These are phyloP conservation scores for Naganishia kalamii DNA, from an alignment of 768 basidiomycete genomes.

Conservation along the genomic window DNA sequence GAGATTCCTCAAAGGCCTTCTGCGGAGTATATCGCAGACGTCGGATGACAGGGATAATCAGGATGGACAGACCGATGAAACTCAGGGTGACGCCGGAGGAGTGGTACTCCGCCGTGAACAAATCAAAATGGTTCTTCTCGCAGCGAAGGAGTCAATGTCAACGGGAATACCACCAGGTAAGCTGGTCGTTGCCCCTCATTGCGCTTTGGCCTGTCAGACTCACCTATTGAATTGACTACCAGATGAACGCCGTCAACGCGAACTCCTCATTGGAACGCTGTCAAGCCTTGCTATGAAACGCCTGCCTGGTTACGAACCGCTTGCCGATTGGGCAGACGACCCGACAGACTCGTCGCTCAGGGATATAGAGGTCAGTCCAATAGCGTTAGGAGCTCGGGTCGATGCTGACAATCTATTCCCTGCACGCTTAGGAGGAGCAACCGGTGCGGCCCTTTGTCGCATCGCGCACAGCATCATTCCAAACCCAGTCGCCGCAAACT, in stretches of 20 bases:
- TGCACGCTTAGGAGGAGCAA: neutral
- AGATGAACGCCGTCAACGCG: neutral
- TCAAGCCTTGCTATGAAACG: conserved; percentile 58
- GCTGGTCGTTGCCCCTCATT: conserved; percentile 46
- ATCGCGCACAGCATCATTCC: neutral
- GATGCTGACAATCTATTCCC: neutral
- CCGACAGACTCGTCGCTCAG: conserved; percentile 74
- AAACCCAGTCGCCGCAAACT: neutral
- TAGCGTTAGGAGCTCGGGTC: neutral
- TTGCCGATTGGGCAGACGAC: conserved; percentile 83
- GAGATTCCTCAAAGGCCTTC: conserved; percentile 67
- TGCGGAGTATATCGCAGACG: conserved; percentile 52
- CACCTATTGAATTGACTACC: neutral
- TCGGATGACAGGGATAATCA: conserved; percentile 17
- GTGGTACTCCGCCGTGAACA: conserved; percentile 79
- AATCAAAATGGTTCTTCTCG: conserved; percentile 68
- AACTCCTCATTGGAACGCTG: conserved; percentile 57
- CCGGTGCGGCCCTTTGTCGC: neutral
- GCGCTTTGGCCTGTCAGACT: conserved; percentile 21
- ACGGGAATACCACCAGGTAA: neutral
- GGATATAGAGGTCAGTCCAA: conserved; percentile 48
- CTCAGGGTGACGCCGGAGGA: conserved; percentile 56
- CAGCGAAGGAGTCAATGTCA: conserved; percentile 54
- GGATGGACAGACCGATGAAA: conserved; percentile 44
- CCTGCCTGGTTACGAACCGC: conserved; percentile 52